These are phyloP conservation scores for Tuber magnatum DNA, from an alignment of 495 filamentous ascomycete genomes.

Conservation along the genomic window DNA sequence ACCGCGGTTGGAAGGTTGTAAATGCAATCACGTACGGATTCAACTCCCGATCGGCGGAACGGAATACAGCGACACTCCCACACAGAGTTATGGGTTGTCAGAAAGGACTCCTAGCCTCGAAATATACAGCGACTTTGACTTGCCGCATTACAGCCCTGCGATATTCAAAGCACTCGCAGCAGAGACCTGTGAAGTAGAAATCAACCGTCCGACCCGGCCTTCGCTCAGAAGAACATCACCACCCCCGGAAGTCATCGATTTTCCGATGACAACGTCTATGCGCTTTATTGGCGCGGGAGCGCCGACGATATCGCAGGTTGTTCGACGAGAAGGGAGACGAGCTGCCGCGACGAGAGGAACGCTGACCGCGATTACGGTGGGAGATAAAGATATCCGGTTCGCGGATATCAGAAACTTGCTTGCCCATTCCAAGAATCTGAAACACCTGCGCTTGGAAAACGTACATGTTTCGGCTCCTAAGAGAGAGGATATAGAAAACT, in stretches of 20 bases:
- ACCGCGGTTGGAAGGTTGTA: neutral
- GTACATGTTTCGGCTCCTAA: neutral
- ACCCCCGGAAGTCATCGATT: neutral
- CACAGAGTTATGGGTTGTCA: neutral
- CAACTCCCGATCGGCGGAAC: neutral
- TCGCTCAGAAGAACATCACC: neutral
- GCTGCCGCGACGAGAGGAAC: neutral
- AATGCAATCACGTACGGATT: neutral
- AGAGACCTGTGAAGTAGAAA: neutral
- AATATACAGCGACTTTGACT: neutral
- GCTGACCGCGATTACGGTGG: neutral
- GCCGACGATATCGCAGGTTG: neutral
- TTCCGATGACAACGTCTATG: neutral
- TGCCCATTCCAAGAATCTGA: neutral
- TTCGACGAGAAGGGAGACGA: neutral
- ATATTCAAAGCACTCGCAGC: neutral
- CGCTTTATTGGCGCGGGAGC: neutral
- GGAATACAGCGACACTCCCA: neutral
- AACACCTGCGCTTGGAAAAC: neutral
- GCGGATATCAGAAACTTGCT: neutral
- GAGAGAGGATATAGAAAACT: neutral
- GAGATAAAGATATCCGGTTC: neutral
- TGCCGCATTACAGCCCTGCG: neutral
- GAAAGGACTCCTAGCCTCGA: neutral
- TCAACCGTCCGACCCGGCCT: neutral